phyloP scores from a whole-genome alignment of 805 yeast species.

The Starmerella roubikii region DNA sequence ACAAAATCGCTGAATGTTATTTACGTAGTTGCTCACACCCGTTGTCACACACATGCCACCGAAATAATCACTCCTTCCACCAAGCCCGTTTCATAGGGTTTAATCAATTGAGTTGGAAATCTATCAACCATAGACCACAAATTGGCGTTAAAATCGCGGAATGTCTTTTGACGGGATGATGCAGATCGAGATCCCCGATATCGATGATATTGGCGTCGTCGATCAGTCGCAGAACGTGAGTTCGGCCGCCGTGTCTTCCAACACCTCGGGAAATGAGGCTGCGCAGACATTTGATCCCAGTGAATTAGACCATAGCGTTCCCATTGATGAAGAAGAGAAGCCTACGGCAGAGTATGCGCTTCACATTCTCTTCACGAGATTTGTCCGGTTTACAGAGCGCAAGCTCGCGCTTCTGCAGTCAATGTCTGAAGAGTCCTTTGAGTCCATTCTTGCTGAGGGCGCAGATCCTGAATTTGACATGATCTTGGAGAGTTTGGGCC shows the following conservation, averaged over 20 bases:
- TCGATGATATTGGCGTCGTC: constrained; percentile 4
- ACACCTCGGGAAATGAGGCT: too few relatives aligned
- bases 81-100: too few relatives aligned
- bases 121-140: too few relatives aligned
- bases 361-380: constrained; percentile 88
- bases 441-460: constrained; percentile 70
- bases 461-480: constrained; percentile 76
- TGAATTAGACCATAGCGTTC: too few relatives aligned
- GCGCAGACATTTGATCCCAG: too few relatives aligned
- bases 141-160: too few relatives aligned
- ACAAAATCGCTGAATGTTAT: not conserved
- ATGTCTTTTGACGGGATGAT: constrained; percentile 26
- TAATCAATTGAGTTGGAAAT: too few relatives aligned
- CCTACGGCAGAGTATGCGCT: constrained; percentile 59
- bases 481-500: constrained; percentile 74
- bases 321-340: constrained; percentile 15
- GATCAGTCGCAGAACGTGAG: not conserved
- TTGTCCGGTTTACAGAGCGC: constrained; percentile 84
- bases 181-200: constrained; percentile 21
- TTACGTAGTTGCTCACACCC: not conserved
- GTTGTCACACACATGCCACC: too few relatives aligned
- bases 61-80: too few relatives aligned
- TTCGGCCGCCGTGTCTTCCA: not conserved
- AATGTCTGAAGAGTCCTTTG: constrained; percentile 51
- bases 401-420: constrained; percentile 62